Base-by-base conservation (phyloP, 148 eudicot species). In the Camellia lanceoleosa region DNA sequence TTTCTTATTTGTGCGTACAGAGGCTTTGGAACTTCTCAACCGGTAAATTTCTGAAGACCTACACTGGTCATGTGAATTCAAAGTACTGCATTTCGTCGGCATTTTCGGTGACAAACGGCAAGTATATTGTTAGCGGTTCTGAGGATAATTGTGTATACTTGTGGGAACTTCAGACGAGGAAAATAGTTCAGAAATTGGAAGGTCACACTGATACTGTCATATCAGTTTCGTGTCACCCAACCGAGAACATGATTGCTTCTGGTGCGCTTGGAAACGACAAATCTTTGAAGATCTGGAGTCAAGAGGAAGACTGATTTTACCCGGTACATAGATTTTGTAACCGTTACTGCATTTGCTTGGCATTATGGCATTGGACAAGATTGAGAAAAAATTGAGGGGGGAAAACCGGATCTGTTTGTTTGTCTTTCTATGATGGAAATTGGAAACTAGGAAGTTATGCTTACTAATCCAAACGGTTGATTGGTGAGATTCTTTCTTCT, bases 111-210 rank as follows among this genome's bases (percentile, higher is more conserved):
- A 88, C 99, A 20, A 95, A 92, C 47, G 99, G 97, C 59, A 95
- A 92, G 83, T 95, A 93, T 82, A 91, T 95, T 7, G 97, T 92
- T 16, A 91, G 99, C 54, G 99, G 99, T 44, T 95, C 99, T 0
- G 99, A 95, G 89, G 99, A 93, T 82, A 92, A 92, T 77, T 86
- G 88, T 75, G 89, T 95, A 47, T 95, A 93, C 79, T 79, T 93
- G 69, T 95, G 99, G 99, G 99, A 93, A 73, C 97, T 95, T 71
- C 99, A 93, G 87, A 78, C 93, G 2, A 86, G 97, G 80, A 92
- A 95, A 80, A 68, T 95, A 49, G 91, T 95, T 59, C 99, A 95
- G 83, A 93, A 89, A 87, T 78, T 95, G 78, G 99, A 93, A 87
- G 99, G 99, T 71, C 99, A 95, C 81, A 92, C 98, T 2, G 99